Conservation (phyloP, 2,329 filamentous ascomycete genomes). For the Didymella arachidicola region DNA sequence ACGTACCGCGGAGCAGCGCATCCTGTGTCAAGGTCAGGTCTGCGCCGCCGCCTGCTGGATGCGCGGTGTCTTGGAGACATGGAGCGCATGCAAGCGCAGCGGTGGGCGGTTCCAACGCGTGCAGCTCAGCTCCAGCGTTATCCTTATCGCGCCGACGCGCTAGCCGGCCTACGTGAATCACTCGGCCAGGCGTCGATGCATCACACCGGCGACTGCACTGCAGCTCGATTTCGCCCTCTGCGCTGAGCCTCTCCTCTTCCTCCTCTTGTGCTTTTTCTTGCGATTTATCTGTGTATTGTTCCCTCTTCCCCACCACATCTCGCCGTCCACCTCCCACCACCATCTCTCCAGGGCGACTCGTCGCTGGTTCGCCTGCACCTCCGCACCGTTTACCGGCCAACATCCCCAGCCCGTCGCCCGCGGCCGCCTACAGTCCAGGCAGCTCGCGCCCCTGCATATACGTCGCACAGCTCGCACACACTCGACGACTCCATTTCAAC, state of each 20-base stretch:
- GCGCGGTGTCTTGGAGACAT: constrained; percentile 7
- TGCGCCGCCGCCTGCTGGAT: background rate
- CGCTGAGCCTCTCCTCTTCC: constrained; percentile 18
- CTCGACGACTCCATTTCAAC: background rate
- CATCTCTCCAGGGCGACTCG: constrained; percentile 8
- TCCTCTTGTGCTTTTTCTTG: background rate
- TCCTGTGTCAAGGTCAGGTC: constrained; percentile 13
- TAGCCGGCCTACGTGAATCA: constrained; percentile 19
- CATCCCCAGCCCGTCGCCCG: constrained; percentile 15
- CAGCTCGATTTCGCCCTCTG: constrained; percentile 24
- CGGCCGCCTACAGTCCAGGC: constrained; percentile 19
- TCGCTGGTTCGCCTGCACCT: constrained; percentile 17
- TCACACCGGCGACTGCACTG: constrained; percentile 21
- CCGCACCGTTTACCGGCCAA: constrained; percentile 18
- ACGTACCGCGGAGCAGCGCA: constrained; percentile 15
- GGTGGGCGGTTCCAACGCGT: constrained; percentile 10
- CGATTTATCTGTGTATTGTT: constrained; percentile 15
- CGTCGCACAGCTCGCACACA: constrained; percentile 4
- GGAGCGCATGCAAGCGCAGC: constrained; percentile 17
- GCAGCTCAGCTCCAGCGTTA: constrained; percentile 8
- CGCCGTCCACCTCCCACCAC: constrained; percentile 1
- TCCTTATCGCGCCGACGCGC: constrained; percentile 8
- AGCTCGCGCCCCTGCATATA: constrained; percentile 8
- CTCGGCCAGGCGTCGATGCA: constrained; percentile 21
- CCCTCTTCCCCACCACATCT: constrained; percentile 7